Base-by-base conservation (phyloP, 345 rosid genomes). In the Abelmoschus esculentus region DNA sequence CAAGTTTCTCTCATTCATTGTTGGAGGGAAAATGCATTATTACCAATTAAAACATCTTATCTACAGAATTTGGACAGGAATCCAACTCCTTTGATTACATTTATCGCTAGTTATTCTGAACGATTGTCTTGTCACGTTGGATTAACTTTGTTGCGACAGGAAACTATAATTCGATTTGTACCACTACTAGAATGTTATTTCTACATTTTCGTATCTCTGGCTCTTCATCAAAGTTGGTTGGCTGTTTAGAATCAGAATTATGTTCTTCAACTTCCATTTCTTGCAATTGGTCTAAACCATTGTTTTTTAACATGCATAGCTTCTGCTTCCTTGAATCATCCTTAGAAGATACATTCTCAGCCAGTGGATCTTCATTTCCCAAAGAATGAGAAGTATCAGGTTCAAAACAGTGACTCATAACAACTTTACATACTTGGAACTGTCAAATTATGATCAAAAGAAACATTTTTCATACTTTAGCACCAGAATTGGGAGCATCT, bases 231-330 rank as follows among this genome's bases (percentile, higher is more conserved):
- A 31, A 40, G 32, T 22, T 62, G 28, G 58, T 38, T 8, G 60
- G 70, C 49, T 83, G 78, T 55, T 81, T 79, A 61, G 60, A 46
- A 10, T 79, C 77, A 36, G 69, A 64, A 57, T 70, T 77, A 40
- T 50, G 82, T 49, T 78, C 84, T 64, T 81, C 89, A 54, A 67
- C 70, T 72, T 79, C 87, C 77, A 73, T 82, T 61, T 80, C 85
- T 67, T 64, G 73, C 66, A 53, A 72, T 49, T 70, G 81, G 34
- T 69, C 80, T 32, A 75, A 65, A 72, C 38, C 73, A 64, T 59
- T 28, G 73, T 31, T 80, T 81, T 61, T 76, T 75, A 59, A 44
- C 71, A 46, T 63, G 40, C 70, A 66, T 56, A 49, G 70, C 72
- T 56, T 71, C 69, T 63, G 57, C 79, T 18, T 13, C 29, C 42